These are phyloP conservation scores for Yamadazyma songkhlaensis DNA, from an alignment of 1,139 yeast species.

Conservation along the genomic window DNA sequence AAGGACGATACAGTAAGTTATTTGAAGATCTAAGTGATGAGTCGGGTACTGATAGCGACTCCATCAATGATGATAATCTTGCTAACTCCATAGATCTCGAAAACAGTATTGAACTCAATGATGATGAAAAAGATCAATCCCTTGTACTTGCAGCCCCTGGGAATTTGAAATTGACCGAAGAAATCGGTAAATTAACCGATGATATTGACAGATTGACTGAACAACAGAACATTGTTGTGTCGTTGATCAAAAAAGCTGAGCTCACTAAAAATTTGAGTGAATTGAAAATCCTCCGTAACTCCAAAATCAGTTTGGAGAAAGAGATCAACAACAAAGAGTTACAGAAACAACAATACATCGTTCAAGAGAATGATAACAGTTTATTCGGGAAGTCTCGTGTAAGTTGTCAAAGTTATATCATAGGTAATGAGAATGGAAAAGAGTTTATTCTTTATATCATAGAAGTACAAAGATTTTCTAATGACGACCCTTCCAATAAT, in stretches of 20 bases:
- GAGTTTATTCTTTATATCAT: conserved; percentile 72
- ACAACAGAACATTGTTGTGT: conserved; percentile 62
- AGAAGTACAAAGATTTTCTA: conserved; percentile 61
- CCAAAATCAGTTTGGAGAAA: conserved; percentile 60
- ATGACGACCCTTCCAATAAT: conserved; percentile 41
- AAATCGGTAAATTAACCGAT: conserved; percentile 51
- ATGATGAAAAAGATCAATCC: conserved; percentile 16
- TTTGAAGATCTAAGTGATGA: conserved; percentile 39
- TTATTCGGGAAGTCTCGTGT: conserved; percentile 69
- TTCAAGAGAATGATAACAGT: conserved; percentile 80
- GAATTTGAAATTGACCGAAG: conserved; percentile 63
- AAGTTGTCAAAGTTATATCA: conserved; percentile 63
- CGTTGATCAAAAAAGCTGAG: conserved; percentile 76
- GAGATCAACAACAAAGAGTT: conserved; percentile 72
- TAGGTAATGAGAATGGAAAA: conserved; percentile 53
- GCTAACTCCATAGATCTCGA: conserved; percentile 9
- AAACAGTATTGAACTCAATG: conserved; percentile 3
- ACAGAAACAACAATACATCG: conserved; percentile 75
- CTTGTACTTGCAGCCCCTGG: conserved; percentile 63
- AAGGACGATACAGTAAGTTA: conserved; percentile 23
- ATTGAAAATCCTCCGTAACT: conserved; percentile 62
- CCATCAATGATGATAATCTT: conserved; percentile 18
- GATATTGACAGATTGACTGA: conserved; percentile 62
- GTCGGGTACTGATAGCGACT: conserved; percentile 33
- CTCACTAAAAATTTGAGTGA: conserved; percentile 73